Evolutionary conservation across 352 stramenopile genomes (phyloP), one percentile per base, ranked within the genome.

Genomic region (Blastocystis hominis): DNA sequence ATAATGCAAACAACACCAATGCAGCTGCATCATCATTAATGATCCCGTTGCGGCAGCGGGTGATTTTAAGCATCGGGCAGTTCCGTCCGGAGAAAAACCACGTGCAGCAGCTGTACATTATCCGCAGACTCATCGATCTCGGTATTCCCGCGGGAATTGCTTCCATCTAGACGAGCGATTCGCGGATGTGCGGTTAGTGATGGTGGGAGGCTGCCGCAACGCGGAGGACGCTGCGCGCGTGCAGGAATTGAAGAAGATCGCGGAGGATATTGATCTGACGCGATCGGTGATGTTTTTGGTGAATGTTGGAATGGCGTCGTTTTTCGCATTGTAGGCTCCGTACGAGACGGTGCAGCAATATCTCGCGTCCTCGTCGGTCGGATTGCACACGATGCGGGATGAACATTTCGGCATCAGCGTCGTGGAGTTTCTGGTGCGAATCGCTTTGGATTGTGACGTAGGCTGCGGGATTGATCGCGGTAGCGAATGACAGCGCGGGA

Each of bases 351-450:
- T 99, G 47, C 94, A 96, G 89, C 77, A 92, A 24, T 95, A 93
- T 66, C 89, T 99, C 24, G 89, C 90, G 4, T 91, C 89, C 53
- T 92, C 94, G 78, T 92, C 92, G 6, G 93, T 98, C 24, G 97
- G 97, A 2, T 89, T 99, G 5, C 97, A 99, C 91, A 99, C 96
- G 15, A 99, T 99, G 97, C 97, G 95, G 91, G 98, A 98, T 81
- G 97, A 99, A 90, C 97, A 99, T 91, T 99, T 99, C 92, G 97
- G 97, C 6, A 99, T 99, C 90, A 96, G 95, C 66, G 95, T 98
- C 44, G 97, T 99, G 56, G 97, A 99, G 91, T 98, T 99, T 95
- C 98, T 98, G 95, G 94, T 90, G 34, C 42, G 30, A 61, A 69
- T 40, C 34, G 42, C 5, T 3, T 15, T 9, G 3, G 15, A 24